A percentile compares a stretch with the other conserved stretches of the same genome.
Conservation (phyloP, 352 stramenopile genomes). For the Phytophthora macrochlamydospora region DNA sequence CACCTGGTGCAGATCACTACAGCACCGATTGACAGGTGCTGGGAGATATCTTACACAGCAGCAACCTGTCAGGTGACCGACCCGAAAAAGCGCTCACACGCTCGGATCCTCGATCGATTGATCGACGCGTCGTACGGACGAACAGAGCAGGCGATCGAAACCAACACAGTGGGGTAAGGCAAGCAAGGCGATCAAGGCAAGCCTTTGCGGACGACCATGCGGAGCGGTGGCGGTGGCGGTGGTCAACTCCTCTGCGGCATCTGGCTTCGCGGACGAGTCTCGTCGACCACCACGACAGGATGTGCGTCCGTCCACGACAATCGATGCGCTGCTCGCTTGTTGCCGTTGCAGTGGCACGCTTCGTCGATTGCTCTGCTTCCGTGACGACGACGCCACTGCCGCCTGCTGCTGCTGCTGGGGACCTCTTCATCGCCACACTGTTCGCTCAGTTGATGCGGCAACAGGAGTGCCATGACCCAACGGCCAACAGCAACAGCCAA, state of each 20-base stretch:
- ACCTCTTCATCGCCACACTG: too few species aligned
- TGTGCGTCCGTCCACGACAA: background rate
- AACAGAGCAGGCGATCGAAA: background rate
- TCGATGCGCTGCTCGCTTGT: background rate
- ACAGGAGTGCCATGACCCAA: background rate
- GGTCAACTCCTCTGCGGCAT: background rate
- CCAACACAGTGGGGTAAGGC: background rate
- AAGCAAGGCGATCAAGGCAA: too few species aligned
- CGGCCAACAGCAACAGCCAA: background rate
- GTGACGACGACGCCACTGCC: background rate
- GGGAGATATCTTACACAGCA: background rate
- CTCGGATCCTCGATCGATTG: background rate
- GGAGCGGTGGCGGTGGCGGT: background rate
- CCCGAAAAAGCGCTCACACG: background rate
- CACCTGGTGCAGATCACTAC: background rate
- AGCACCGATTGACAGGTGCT: background rate
- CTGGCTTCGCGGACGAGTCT: background rate
- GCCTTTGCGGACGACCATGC: too few species aligned
- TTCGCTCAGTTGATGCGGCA: too few species aligned
- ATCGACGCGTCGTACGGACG: background rate
- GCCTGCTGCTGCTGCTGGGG: too few species aligned
- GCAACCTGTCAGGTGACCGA: background rate
- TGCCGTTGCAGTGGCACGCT: background rate
- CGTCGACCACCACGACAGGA: background rate
- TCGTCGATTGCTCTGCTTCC: background rate